These are phyloP conservation scores for Elsinoe ampelina DNA, from an alignment of 2,329 filamentous ascomycete species.

Conservation along the genomic window DNA sequence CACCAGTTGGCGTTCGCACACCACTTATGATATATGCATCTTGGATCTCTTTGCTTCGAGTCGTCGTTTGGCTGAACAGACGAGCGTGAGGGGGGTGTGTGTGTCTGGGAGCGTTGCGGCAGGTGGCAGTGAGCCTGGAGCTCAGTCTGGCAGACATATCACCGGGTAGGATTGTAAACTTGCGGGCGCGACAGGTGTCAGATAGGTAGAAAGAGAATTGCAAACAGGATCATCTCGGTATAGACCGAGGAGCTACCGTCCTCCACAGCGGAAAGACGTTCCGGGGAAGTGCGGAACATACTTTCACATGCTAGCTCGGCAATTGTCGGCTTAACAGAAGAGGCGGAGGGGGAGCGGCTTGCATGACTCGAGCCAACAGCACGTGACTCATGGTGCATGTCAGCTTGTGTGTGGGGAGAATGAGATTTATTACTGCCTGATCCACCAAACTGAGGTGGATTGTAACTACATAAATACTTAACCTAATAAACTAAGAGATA, in stretches of 20 bases:
- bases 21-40: slow-evolving; percentile 93
- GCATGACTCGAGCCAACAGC: background rate
- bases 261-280: slow-evolving; percentile 8
- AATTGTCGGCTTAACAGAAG: slow-evolving; percentile 7
- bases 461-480: too few species aligned
- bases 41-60: slow-evolving; percentile 56
- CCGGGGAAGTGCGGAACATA: slow-evolving; percentile 9
- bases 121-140: background rate
- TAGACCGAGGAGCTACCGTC: background rate
- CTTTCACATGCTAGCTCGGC: slow-evolving; percentile 10
- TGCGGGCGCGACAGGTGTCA: background rate
- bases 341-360: background rate
- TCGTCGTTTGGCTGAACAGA: slow-evolving; percentile 42
- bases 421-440: too few species aligned
- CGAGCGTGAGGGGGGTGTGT: slow-evolving; percentile 13
- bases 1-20: slow-evolving; percentile 78
- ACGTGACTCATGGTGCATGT: background rate
- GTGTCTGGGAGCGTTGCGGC: background rate
- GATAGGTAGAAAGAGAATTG: background rate
- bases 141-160: slow-evolving; percentile 1
- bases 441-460: too few species aligned
- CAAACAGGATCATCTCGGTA: background rate
- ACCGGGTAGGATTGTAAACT: background rate
- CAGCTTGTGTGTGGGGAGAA: too few species aligned
- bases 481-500: too few species aligned